Conservation (phyloP, 768 basidiomycete genomes). For the Fibroporia radiculosa region DNA sequence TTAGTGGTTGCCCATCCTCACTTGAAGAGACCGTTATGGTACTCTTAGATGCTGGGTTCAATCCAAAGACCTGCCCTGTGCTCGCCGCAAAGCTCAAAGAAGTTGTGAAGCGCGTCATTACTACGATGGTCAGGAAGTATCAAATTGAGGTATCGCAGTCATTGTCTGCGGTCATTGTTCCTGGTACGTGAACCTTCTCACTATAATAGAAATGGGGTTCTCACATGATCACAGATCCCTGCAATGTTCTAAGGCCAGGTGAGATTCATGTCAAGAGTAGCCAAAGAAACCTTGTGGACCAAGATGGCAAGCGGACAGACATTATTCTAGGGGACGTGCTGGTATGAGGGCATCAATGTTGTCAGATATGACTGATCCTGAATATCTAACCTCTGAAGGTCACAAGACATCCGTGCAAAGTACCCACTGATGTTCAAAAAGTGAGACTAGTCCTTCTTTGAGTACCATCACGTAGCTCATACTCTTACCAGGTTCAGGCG, state of each 20-base stretch:
- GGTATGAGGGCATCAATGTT: no score
- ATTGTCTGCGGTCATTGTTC: slow-evolving; percentile 55
- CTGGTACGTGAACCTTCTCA: slow-evolving; percentile 27
- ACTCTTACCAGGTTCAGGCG: slow-evolving; percentile 41
- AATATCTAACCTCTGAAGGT: slow-evolving; percentile 28
- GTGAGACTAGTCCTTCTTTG: slow-evolving; percentile 22
- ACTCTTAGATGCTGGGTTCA: slow-evolving; percentile 54
- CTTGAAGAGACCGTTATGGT: slow-evolving; percentile 56
- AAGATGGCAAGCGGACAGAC: slow-evolving; percentile 40
- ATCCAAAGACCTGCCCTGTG: slow-evolving; percentile 38
- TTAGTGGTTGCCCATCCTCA: slow-evolving; percentile 51
- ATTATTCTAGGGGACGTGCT: slow-evolving; percentile 50
- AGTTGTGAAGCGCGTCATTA: slow-evolving; percentile 38
- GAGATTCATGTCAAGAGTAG: slow-evolving; percentile 55
- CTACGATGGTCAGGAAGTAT: slow-evolving; percentile 33
- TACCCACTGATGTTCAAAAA: slow-evolving; percentile 61
- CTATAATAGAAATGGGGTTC: not conserved
- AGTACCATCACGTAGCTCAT: not conserved
- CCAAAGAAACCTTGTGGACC: slow-evolving; percentile 29
- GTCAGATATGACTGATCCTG: no score
- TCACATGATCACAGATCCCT: slow-evolving; percentile 34
- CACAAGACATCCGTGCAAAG: slow-evolving; percentile 58
- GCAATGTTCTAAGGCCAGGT: slow-evolving; percentile 40
- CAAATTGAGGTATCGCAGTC: slow-evolving; percentile 50
- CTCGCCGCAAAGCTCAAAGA: slow-evolving; percentile 47